A percentile compares a stretch with the other conserved stretches of the same genome.
phyloP scores from a whole-genome alignment of 805 yeast genomes.

The Millerago galiae region DNA sequence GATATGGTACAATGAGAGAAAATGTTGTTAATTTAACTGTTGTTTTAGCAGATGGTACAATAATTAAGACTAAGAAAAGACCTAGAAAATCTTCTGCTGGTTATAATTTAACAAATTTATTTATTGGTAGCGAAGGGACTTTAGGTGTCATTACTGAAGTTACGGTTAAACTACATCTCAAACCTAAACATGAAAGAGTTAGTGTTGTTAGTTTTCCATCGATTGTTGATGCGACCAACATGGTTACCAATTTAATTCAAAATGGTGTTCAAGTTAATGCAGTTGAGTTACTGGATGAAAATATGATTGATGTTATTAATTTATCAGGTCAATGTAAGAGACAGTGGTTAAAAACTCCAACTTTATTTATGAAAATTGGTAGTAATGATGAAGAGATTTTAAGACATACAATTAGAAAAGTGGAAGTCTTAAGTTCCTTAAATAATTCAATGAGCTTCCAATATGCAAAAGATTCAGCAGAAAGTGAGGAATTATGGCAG shows the following conservation, averaged over 20 bases:
- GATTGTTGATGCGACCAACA: slow-evolving; percentile 63
- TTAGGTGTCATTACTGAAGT: slow-evolving; percentile 74
- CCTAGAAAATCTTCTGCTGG: slow-evolving; percentile 78
- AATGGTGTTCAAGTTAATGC: slow-evolving; percentile 64
- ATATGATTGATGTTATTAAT: slow-evolving; percentile 62
- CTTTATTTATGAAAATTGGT: slow-evolving; percentile 58
- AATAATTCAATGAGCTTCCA: slow-evolving; percentile 47
- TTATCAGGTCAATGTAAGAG: slow-evolving; percentile 45
- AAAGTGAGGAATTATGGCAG: slow-evolving; percentile 61
- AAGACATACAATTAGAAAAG: slow-evolving; percentile 38
- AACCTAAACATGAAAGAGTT: slow-evolving; percentile 58
- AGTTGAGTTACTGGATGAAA: slow-evolving; percentile 65
- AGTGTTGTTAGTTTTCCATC: slow-evolving; percentile 63
- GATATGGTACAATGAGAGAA: slow-evolving; percentile 78
- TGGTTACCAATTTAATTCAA: slow-evolving; percentile 56
- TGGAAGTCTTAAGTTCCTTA: slow-evolving; percentile 39
- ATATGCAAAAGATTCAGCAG: slow-evolving; percentile 51
- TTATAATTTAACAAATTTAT: slow-evolving; percentile 66
- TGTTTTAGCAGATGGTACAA: slow-evolving; percentile 73
- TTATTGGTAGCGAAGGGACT: slow-evolving; percentile 76
- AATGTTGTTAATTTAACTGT: slow-evolving; percentile 61
- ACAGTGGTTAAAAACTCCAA: slow-evolving; percentile 52
- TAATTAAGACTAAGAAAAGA: slow-evolving; percentile 63
- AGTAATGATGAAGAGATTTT: slow-evolving; percentile 36
- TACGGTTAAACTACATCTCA: slow-evolving; percentile 60